Percentiles rank a stretch among this genome's conserved stretches.
These are phyloP conservation scores for Malassezia slooffiae DNA, from an alignment of 1,284 basidiomycete genomes.

Conservation along the genomic window DNA sequence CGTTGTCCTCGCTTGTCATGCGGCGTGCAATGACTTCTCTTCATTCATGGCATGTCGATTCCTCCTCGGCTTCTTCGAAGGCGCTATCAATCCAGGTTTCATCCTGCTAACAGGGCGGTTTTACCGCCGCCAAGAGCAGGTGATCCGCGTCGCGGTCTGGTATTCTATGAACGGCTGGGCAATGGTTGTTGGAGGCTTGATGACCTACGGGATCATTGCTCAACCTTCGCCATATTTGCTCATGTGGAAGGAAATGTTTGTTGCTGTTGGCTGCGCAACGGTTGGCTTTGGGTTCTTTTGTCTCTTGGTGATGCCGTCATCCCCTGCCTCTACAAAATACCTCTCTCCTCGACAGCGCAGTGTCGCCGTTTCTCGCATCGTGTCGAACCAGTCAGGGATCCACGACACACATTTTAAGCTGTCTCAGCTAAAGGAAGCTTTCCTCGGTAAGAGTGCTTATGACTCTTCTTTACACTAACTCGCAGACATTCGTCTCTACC, in stretches of 20 bases:
- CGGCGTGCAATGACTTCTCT: constrained; percentile 28
- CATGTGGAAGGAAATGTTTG: constrained; percentile 36
- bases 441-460: too few species aligned
- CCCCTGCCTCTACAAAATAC: constrained; percentile 22
- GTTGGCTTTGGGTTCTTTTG: constrained; percentile 24
- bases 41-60: constrained; percentile 32
- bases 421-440: constrained; percentile 51
- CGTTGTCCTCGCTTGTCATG: constrained; percentile 24
- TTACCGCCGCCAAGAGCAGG: constrained; percentile 29
- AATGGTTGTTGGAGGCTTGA: constrained; percentile 31
- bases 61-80: constrained; percentile 42
- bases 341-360: constrained; percentile 52
- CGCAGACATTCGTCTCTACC: constrained; percentile 49
- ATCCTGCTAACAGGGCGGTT: constrained; percentile 33
- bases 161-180: constrained; percentile 35
- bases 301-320: constrained; percentile 25
- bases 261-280: constrained; percentile 33
- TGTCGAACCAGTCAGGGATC: constrained; percentile 53
- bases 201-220: constrained; percentile 29
- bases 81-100: constrained; percentile 26
- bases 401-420: constrained; percentile 54
- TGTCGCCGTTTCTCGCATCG: constrained; percentile 54
- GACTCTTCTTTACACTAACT: too few species aligned
- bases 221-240: constrained; percentile 18
- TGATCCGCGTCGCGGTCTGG: constrained; percentile 28